These are phyloP conservation scores for Lentinula boryana DNA, from an alignment of 768 basidiomycete genomes.

Conservation along the genomic window DNA sequence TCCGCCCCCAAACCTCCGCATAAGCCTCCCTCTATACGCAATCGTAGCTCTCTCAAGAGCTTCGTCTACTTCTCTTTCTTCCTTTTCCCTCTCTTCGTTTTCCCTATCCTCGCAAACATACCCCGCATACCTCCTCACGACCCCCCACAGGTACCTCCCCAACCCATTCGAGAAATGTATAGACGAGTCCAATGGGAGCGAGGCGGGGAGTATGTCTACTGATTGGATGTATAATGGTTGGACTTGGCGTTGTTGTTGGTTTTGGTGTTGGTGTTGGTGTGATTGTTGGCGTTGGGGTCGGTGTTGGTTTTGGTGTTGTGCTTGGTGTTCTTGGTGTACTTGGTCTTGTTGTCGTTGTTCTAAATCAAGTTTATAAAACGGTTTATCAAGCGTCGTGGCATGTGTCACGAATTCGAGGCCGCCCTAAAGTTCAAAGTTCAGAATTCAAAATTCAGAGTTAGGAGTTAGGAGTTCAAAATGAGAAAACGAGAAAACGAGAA, in stretches of 20 bases:
- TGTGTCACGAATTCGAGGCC: conserved; percentile 77
- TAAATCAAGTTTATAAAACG: conserved; percentile 39
- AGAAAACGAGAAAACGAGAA: no score
- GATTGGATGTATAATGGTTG: conserved; percentile 65
- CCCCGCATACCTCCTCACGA: conserved; percentile 39
- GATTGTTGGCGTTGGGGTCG: no score
- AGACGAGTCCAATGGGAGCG: conserved; percentile 79
- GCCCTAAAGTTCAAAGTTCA: conserved; percentile 56
- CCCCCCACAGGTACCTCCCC: conserved; percentile 57
- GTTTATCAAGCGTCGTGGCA: conserved; percentile 73
- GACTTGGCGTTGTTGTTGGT: no score
- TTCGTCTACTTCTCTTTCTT: no score
- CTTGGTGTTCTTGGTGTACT: no score
- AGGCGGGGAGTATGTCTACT: conserved; percentile 86
- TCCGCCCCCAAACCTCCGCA: no score
- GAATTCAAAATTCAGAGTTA: background rate
- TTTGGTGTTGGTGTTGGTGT: no score
- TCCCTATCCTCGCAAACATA: background rate
- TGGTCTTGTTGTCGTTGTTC: no score
- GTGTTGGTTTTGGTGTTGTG: no score
- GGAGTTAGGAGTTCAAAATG: background rate
- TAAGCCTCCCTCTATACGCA: no score
- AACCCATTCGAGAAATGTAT: conserved; percentile 65
- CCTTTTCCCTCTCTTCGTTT: background rate
- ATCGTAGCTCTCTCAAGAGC: no score